Conservation (phyloP, 257 asterid species). For the Hygrophila difformis region DNA sequence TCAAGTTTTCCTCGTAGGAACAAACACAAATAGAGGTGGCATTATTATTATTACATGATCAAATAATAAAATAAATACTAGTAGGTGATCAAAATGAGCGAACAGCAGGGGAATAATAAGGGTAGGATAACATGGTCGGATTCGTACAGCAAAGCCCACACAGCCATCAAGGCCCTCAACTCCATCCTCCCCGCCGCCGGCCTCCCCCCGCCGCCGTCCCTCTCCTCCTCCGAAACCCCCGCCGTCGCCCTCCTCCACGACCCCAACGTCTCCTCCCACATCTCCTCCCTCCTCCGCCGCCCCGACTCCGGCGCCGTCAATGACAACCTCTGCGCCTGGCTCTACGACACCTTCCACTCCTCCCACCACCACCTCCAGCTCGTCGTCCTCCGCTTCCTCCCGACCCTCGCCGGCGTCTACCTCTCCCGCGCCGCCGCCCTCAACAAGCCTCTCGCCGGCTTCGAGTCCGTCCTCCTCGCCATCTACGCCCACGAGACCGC, state of each 20-base stretch:
- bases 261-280: constrained; percentile 35
- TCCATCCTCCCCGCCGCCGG: constrained; percentile 45
- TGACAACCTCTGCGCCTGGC: constrained; percentile 87
- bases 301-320: constrained; percentile 78
- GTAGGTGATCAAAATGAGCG: neutral
- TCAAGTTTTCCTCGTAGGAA: neutral
- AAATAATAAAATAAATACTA: too few species aligned
- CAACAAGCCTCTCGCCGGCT: constrained; percentile 69
- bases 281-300: constrained; percentile 57
- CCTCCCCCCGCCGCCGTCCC: constrained; percentile 32
- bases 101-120: neutral
- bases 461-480: constrained; percentile 76
- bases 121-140: constrained; percentile 70
- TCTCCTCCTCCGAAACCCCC: constrained; percentile 58
- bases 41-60: too few species aligned
- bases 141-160: constrained; percentile 49
- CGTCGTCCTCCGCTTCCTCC: constrained; percentile 75
- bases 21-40: too few species aligned
- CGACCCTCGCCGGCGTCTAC: constrained; percentile 65
- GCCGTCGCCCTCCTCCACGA: constrained; percentile 64
- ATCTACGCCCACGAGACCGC: constrained; percentile 66
- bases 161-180: constrained; percentile 52
- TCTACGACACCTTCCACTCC: constrained; percentile 89
- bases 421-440: constrained; percentile 69
- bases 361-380: constrained; percentile 61